Percentiles rank a stretch among this genome's conserved stretches.
Conservation (phyloP, 306 rosid species). For the Boehmeria nivea region DNA sequence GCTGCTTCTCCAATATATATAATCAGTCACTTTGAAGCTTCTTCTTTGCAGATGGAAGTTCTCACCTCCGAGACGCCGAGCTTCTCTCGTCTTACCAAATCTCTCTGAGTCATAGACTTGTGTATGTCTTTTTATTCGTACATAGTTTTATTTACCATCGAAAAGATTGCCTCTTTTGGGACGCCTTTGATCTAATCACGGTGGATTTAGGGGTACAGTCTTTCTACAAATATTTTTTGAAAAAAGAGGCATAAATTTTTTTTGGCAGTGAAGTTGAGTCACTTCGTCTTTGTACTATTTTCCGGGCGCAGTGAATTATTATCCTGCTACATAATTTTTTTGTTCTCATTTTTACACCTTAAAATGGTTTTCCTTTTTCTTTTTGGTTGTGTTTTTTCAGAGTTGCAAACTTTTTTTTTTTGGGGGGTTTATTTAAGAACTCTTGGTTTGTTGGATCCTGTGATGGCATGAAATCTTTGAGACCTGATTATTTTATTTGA, state of each 20-base stretch:
- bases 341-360: too few relatives aligned
- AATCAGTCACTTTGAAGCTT: not conserved
- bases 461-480: constrained; percentile 99
- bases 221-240: not conserved
- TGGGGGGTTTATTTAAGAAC: too few relatives aligned
- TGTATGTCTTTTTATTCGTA: not conserved
- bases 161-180: not conserved
- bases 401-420: too few relatives aligned
- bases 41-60: not conserved
- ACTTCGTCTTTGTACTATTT: constrained; percentile 43
- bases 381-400: rapidly evolving
- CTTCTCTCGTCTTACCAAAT: too few relatives aligned
- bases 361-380: not conserved
- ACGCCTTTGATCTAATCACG: not conserved
- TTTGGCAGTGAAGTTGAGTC: constrained; percentile 82
- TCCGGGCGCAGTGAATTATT: constrained; percentile 72
- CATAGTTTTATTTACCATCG: not conserved
- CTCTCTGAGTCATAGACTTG: too few relatives aligned
- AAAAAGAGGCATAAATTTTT: constrained; percentile 40
- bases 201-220: not conserved
- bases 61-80: not conserved
- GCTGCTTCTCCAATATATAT: not conserved
- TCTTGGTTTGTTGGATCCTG: constrained; percentile 44
- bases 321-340: constrained; percentile 45
- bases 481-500: constrained; percentile 81